Conservation (phyloP, 2,329 filamentous ascomycete genomes). For the Pestalotiopsis fici region DNA sequence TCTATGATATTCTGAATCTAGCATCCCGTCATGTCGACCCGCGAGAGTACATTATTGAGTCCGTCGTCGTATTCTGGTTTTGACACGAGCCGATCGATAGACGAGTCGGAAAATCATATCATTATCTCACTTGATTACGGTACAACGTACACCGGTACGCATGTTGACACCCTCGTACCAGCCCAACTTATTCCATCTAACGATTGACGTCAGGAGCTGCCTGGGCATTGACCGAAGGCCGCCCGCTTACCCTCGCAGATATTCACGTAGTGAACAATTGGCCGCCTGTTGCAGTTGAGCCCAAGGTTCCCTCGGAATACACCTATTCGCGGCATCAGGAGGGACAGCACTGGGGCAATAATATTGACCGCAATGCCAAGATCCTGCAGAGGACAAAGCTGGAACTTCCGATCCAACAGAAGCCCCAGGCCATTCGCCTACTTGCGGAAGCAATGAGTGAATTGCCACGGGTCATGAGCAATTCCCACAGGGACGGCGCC, state of each 20-base stretch:
- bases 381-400: background rate
- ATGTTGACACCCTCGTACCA: background rate
- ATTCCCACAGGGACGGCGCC: background rate
- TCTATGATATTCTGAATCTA: too few relatives aligned
- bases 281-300: background rate
- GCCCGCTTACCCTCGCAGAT: background rate
- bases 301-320: background rate
- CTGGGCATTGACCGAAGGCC: background rate
- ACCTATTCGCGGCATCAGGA: background rate
- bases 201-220: background rate
- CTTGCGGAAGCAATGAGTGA: background rate
- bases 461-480: background rate
- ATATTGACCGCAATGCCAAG: background rate
- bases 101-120: background rate
- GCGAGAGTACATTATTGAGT: background rate
- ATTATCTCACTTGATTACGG: background rate
- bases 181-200: too few relatives aligned
- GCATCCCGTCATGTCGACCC: background rate
- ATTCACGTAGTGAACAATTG: background rate
- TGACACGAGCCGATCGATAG: background rate
- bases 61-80: too few relatives aligned
- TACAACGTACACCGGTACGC: background rate
- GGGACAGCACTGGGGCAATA: background rate
- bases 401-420: background rate
- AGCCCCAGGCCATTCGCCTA: background rate